phyloP scores from a whole-genome alignment of 2,329 filamentous ascomycete genomes.

The Daldinia sp. region DNA sequence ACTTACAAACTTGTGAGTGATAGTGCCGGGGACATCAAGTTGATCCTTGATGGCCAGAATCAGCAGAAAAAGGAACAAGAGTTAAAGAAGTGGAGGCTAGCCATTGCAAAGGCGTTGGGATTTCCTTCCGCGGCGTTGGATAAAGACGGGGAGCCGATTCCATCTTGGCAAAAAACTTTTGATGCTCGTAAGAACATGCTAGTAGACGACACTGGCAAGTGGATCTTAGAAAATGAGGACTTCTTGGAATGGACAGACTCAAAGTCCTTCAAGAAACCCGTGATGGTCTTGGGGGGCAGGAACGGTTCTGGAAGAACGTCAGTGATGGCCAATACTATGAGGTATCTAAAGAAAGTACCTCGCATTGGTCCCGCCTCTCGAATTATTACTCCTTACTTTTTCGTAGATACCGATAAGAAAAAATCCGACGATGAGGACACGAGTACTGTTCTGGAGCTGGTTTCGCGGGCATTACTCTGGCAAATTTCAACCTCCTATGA shows the following conservation, averaged over 20 bases:
- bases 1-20: constrained; percentile 52
- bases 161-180: constrained; percentile 50
- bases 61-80: constrained; percentile 51
- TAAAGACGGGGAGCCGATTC: constrained; percentile 49
- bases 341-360: constrained; percentile 45
- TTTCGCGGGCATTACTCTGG: constrained; percentile 50
- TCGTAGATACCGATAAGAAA: constrained; percentile 49
- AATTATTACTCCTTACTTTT: constrained; percentile 49
- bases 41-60: constrained; percentile 49
- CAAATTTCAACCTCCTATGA: constrained; percentile 52
- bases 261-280: constrained; percentile 38
- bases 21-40: constrained; percentile 49
- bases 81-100: constrained; percentile 49
- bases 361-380: constrained; percentile 44
- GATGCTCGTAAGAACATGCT: constrained; percentile 49
- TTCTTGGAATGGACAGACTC: constrained; percentile 47
- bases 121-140: constrained; percentile 49
- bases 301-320: constrained; percentile 53
- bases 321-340: constrained; percentile 51
- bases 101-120: constrained; percentile 48
- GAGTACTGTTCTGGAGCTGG: constrained; percentile 41
- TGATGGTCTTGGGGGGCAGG: constrained; percentile 48
- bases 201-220: constrained; percentile 49
- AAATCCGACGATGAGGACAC: constrained; percentile 49
- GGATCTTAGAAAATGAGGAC: constrained; percentile 44